phyloP scores from a whole-genome alignment of 352 stramenopile genomes.

The Aphanomyces invadans region DNA sequence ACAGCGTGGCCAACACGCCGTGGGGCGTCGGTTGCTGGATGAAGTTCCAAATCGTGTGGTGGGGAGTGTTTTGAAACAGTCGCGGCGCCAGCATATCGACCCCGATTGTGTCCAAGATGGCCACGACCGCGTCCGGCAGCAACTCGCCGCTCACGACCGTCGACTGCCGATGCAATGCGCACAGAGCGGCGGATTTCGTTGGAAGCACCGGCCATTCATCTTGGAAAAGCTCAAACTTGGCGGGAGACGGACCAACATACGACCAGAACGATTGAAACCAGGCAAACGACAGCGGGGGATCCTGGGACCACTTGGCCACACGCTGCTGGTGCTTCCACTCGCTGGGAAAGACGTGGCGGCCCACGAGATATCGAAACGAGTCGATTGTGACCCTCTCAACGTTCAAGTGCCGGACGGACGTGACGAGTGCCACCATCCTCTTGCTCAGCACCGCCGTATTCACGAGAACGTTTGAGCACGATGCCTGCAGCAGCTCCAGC shows the following conservation, averaged over 20 bases:
- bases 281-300: constrained; percentile 36
- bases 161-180: constrained; percentile 34
- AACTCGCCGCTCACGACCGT: constrained; percentile 50
- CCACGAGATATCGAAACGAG: constrained; percentile 50
- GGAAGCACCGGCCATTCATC: constrained; percentile 66
- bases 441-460: constrained; percentile 34
- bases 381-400: constrained; percentile 41
- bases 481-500: neutral
- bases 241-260: constrained; percentile 41
- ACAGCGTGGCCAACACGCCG: constrained; percentile 45
- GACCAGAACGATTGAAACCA: constrained; percentile 61
- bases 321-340: constrained; percentile 38
- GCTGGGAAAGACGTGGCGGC: constrained; percentile 37
- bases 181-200: constrained; percentile 38
- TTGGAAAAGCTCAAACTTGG: constrained; percentile 37
- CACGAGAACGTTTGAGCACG: constrained; percentile 28
- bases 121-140: constrained; percentile 37
- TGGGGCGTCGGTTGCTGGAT: constrained; percentile 58
- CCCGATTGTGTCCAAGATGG: constrained; percentile 35
- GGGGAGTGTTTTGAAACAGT: constrained; percentile 43
- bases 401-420: constrained; percentile 42
- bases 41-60: constrained; percentile 57
- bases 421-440: neutral
- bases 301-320: constrained; percentile 28
- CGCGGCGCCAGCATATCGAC: constrained; percentile 49